Evolutionary conservation across 164 flowering plant species (phyloP).

Genomic region (Saururus chinensis): DNA sequence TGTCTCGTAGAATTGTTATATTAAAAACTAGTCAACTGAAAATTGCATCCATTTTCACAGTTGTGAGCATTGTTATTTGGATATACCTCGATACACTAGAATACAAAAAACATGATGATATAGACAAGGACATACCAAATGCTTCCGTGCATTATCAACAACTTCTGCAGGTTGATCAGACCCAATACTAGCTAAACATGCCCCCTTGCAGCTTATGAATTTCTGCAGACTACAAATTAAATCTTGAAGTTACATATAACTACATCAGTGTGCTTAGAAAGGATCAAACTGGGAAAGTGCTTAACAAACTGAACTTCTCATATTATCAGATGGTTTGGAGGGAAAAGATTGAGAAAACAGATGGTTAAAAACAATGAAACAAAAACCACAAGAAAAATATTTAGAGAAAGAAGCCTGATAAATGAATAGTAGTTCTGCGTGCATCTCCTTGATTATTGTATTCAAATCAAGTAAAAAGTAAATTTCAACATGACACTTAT

Average conservation of each 20-base stretch:
- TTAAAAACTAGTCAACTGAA: neutral
- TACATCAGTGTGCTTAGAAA: no score
- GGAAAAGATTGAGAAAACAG: no score
- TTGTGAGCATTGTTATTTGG: no score
- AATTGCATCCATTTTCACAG: neutral
- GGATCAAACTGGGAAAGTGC: no score
- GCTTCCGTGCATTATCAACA: conserved; percentile 77
- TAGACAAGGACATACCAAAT: conserved; percentile 39
- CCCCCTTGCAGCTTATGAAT: conserved; percentile 80
- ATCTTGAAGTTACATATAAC: no score
- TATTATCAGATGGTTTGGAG: neutral
- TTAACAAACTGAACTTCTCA: neutral
- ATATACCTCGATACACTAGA: no score
- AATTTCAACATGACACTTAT: neutral
- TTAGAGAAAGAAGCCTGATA: no score
- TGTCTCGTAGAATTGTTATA: neutral
- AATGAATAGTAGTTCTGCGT: no score
- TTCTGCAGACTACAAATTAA: conserved; percentile 53
- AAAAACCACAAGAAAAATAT: neutral
- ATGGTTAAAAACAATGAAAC: neutral
- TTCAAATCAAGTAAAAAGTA: no score
- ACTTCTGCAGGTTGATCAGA: conserved; percentile 98
- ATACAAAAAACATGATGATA: no score
- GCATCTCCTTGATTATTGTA: neutral
- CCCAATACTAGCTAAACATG: conserved; percentile 78